Evolutionary conservation across 176 grass and related monocot species (phyloP).

Genomic region (Zizania latifolia): DNA sequence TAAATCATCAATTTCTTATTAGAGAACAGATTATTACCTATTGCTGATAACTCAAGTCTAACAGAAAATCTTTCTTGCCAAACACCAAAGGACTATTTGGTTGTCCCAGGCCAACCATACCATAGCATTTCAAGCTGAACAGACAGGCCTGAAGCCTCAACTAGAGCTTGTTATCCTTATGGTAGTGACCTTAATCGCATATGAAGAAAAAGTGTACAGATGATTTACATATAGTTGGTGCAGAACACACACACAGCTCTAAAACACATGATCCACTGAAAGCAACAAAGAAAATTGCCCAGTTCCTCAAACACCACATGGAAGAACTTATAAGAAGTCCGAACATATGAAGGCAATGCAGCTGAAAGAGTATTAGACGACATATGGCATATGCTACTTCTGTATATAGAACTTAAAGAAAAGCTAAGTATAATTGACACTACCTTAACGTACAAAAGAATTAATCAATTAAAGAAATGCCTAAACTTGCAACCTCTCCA

Average conservation of each 20-base stretch:
- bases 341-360: background rate
- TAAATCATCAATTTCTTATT: background rate
- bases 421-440: background rate
- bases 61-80: background rate
- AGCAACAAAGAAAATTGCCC: background rate
- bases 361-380: background rate
- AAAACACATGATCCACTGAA: background rate
- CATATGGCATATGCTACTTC: background rate
- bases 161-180: background rate
- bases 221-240: background rate
- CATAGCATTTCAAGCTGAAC: background rate
- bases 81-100: background rate
- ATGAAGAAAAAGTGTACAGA: background rate
- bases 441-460: no score
- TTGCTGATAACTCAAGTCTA: background rate
- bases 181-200: background rate
- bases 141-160: background rate
- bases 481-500: background rate
- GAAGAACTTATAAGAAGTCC: background rate
- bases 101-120: background rate
- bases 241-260: background rate
- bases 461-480: no score
- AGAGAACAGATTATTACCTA: background rate
- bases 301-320: background rate
- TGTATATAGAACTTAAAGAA: background rate